Percentiles rank a stretch among this genome's conserved stretches.
These are phyloP conservation scores for Sporothrix luriei DNA, from an alignment of 2,329 filamentous ascomycete genomes.

Conservation along the genomic window DNA sequence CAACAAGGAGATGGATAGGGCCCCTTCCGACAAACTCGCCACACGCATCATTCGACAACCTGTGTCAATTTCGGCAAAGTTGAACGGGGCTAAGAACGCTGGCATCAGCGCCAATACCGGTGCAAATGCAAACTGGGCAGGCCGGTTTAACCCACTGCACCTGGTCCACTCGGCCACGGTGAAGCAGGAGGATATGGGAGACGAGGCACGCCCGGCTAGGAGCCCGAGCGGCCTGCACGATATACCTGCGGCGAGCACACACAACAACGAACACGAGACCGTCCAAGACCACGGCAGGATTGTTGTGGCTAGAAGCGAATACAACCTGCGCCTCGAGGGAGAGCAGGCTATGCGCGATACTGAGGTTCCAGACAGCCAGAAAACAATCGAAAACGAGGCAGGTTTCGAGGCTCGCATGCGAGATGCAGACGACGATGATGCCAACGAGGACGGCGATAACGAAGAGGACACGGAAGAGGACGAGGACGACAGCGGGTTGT, in stretches of 20 bases:
- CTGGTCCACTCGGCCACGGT: conserved; percentile 5
- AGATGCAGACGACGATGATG: background rate
- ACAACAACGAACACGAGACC: background rate
- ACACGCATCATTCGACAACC: conserved; percentile 6
- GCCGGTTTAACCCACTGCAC: conserved; percentile 15
- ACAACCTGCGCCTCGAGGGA: background rate
- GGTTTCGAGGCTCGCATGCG: background rate
- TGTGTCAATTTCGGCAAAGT: background rate
- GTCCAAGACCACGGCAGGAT: conserved; percentile 4
- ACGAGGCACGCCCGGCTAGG: background rate
- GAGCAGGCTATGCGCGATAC: background rate
- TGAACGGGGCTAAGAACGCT: conserved; percentile 5
- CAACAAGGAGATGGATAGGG: background rate
- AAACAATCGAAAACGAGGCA: background rate
- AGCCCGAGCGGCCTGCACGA: conserved; percentile 4
- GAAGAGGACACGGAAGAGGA: conserved; percentile 18
- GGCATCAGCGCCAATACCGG: background rate
- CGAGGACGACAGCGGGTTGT: conserved; percentile 27
- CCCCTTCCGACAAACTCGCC: background rate
- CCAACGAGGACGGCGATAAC: background rate
- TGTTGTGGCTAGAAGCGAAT: conserved; percentile 23
- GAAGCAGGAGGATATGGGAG: conserved; percentile 21
- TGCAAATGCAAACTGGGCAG: background rate
- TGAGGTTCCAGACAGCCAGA: conserved; percentile 2
- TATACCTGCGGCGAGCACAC: background rate